phyloP scores from a whole-genome alignment of 2,329 filamentous ascomycete genomes.

The Neophaeococcomyces mojaviensis region DNA sequence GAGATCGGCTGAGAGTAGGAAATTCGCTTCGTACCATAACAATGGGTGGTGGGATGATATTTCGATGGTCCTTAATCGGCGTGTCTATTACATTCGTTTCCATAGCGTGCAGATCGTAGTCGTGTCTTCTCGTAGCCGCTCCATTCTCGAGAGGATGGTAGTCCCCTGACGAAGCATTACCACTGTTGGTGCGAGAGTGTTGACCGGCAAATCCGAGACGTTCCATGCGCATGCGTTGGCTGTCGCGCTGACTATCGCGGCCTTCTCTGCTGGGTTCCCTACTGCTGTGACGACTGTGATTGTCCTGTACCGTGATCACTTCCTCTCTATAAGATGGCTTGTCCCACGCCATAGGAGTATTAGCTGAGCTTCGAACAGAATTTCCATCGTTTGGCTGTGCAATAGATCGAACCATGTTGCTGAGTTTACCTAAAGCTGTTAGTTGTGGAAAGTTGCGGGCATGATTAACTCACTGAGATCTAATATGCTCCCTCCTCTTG shows the following conservation, averaged over 20 bases:
- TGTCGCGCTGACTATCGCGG: constrained; percentile 28
- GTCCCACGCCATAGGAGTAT: constrained; percentile 59
- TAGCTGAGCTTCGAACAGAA: constrained; percentile 38
- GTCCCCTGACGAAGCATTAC: constrained; percentile 64
- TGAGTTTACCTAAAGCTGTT: constrained; percentile 69
- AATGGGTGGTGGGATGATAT: constrained; percentile 80
- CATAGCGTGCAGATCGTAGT: constrained; percentile 95
- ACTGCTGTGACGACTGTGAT: constrained; percentile 13
- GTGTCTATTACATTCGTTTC: constrained; percentile 71
- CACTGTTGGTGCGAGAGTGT: constrained; percentile 72
- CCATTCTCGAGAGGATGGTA: constrained; percentile 60
- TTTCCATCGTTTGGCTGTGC: constrained; percentile 57
- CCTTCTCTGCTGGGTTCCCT: constrained; percentile 33
- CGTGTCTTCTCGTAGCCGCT: constrained; percentile 57
- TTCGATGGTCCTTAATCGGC: constrained; percentile 59
- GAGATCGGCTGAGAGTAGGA: constrained; percentile 82
- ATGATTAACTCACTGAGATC: constrained; percentile 63
- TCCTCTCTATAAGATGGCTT: constrained; percentile 28
- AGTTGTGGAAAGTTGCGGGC: constrained; percentile 7
- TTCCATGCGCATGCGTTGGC: constrained; percentile 39
- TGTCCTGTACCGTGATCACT: constrained; percentile 12
- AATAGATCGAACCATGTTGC: constrained; percentile 79
- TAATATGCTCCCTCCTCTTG: constrained; percentile 82
- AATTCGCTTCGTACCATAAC: constrained; percentile 97
- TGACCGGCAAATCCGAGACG: constrained; percentile 33